Evolutionary conservation across 208 protist genomes (phyloP), one percentile per base, ranked within the genome.

Genomic region (Blastocrithidia nonstop): DNA sequence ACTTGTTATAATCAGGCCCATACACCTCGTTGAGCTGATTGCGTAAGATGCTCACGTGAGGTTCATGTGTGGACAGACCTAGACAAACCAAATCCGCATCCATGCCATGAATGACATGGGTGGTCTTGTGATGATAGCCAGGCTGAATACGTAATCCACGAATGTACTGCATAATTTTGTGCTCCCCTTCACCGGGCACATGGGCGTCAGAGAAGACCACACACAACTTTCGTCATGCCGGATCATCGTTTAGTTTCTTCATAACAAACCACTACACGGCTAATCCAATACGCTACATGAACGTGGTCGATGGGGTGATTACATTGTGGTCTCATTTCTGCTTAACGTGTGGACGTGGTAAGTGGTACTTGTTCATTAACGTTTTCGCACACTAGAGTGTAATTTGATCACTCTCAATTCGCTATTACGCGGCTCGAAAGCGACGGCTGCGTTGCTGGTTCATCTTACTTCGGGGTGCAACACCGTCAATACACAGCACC

Each of bases 11-110:
- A 41, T 79, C 79, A 35, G 73, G 71, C 49, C 75, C 66, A 50
- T 77, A 92, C 2, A 70, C 85, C n/a, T 84, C 77, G 23, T 66
- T 88, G 41, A 98, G 86, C 45, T 98, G 76, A 61, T 99, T 98
- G 47, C 98, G 71, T 16, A 99, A 53, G 54, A 99, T 95, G 35
- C 61, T 80, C 38, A 99, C 98, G 59, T 98, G 63, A 29, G 93
- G 78, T 65, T 99, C 97, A 61, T 99, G 98, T 9, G 96, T 98
- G 1, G 96, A 89, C 11, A 99, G 58, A 6, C 89, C 82, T 5
- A 99, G 80, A 78, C 98, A 98, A 48, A 99, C 98, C 24, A 99
- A 72, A 71, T 99, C 98, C 7, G 98, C 98, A 66, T 99, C 98
- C 67, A 99, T 90, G 27, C 98, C 98, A 67, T 98, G 95, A 19